Conservation (phyloP, 129 eudicot genomes). For the Oenanthe sinensis region DNA sequence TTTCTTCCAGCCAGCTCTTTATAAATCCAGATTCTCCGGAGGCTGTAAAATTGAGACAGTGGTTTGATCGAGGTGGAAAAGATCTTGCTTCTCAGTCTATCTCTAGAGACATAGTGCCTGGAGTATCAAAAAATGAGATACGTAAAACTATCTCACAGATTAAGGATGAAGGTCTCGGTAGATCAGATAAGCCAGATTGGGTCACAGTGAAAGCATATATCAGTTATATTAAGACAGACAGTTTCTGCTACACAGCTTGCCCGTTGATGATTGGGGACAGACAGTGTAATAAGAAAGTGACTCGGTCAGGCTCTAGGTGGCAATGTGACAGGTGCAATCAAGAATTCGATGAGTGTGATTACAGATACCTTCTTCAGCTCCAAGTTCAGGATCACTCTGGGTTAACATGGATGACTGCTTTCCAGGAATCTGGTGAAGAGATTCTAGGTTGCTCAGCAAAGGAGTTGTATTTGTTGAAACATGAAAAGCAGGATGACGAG, state of each 20-base stretch:
- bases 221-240: slow-evolving; percentile 62
- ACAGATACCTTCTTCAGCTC: slow-evolving; percentile 76
- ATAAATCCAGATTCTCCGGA: slow-evolving; percentile 73
- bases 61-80: slow-evolving; percentile 74
- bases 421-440: slow-evolving; percentile 86
- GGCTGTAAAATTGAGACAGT: slow-evolving; percentile 40
- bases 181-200: slow-evolving; percentile 93
- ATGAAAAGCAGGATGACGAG: slow-evolving; percentile 43
- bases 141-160: slow-evolving; percentile 77
- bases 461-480: slow-evolving; percentile 51
- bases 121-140: slow-evolving; percentile 50
- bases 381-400: slow-evolving; percentile 91
- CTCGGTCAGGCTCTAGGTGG: slow-evolving; percentile 69
- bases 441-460: slow-evolving; percentile 76
- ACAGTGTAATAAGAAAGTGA: slow-evolving; percentile 77
- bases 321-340: slow-evolving; percentile 81
- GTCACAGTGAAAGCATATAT: slow-evolving; percentile 67
- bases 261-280: slow-evolving; percentile 70
- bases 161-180: slow-evolving; percentile 82
- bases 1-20: slow-evolving; percentile 88
- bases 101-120: slow-evolving; percentile 57
- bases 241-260: slow-evolving; percentile 87
- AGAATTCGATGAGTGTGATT: slow-evolving; percentile 92
- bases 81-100: slow-evolving; percentile 56
- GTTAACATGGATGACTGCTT: slow-evolving; percentile 84